Conservation (phyloP, 805 yeast genomes). For the Lachancea lanzarotensis region DNA sequence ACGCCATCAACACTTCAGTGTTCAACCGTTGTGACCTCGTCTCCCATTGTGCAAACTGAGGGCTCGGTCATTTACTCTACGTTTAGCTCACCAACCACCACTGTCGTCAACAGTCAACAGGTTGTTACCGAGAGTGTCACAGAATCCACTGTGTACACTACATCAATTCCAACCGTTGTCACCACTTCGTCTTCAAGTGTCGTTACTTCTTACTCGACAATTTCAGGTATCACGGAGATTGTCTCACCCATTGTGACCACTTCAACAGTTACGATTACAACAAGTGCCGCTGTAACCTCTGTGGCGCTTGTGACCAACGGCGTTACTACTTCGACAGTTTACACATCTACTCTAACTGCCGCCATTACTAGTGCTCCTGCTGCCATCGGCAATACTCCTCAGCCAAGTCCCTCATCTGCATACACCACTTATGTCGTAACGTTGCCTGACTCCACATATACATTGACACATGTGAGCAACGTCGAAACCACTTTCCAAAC, state of each 20-base stretch:
- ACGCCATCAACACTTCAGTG: conserved; percentile 2
- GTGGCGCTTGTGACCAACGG: conserved; percentile 1
- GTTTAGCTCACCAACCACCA: conserved; percentile 1
- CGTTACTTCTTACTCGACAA: neutral
- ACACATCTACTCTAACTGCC: conserved; percentile 3
- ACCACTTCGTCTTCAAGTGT: neutral
- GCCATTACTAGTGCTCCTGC: conserved; percentile 2
- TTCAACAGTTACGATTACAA: conserved; percentile 2
- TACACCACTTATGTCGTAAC: conserved; percentile 5
- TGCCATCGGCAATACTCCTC: neutral
- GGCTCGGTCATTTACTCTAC: conserved; percentile 2
- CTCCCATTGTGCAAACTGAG: neutral
- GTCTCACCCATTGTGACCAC: conserved; percentile 1
- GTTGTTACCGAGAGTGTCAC: conserved; percentile 2
- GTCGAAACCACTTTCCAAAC: conserved; percentile 2
- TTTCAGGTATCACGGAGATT: conserved; percentile 1
- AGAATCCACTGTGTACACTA: conserved; percentile 1
- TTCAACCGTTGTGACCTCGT: conserved; percentile 4
- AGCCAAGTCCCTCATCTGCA: neutral
- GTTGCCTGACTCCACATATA: conserved; percentile 1
- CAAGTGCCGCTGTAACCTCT: neutral
- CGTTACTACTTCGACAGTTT: neutral
- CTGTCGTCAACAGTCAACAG: neutral
- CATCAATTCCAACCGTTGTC: neutral
- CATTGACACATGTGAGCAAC: neutral